phyloP scores from a whole-genome alignment of 1,139 yeast species.

The Eremothecium sinecaudum region DNA sequence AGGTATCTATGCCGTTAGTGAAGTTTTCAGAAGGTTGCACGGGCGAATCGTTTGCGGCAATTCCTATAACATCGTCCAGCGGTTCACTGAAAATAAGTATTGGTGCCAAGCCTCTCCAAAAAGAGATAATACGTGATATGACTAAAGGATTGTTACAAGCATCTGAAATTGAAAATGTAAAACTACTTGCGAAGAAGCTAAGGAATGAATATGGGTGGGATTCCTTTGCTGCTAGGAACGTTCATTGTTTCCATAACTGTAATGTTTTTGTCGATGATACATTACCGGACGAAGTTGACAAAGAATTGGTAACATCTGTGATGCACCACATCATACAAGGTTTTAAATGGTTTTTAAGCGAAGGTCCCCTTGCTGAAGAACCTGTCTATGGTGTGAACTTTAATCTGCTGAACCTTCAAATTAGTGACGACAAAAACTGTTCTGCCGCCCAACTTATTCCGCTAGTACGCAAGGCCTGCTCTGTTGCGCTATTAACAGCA shows the following conservation, averaged over 20 bases:
- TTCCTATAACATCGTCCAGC: constrained; percentile 49
- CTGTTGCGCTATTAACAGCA: constrained; percentile 71
- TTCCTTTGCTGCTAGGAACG: constrained; percentile 67
- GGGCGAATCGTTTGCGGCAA: constrained; percentile 58
- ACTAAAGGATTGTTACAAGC: constrained; percentile 40
- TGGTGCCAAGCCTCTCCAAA: constrained; percentile 67
- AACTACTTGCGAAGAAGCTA: constrained; percentile 45
- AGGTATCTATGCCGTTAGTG: constrained; percentile 78
- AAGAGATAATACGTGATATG: constrained; percentile 47
- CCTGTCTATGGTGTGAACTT: constrained; percentile 65
- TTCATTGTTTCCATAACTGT: constrained; percentile 59
- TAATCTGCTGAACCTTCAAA: constrained; percentile 52
- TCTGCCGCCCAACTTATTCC: constrained; percentile 74
- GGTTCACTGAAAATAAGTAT: constrained; percentile 54
- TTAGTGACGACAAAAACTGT: constrained; percentile 41
- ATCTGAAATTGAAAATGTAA: constrained; percentile 32
- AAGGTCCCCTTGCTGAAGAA: constrained; percentile 89
- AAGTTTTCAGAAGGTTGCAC: constrained; percentile 70
- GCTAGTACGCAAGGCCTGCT: constrained; percentile 74
- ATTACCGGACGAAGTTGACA: constrained; percentile 60
- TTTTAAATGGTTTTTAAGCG: constrained; percentile 72
- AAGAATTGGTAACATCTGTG: constrained; percentile 35
- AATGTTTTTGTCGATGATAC: constrained; percentile 74
- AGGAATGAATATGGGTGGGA: constrained; percentile 68
- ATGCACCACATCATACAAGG: constrained; percentile 61